Evolutionary conservation across 2,329 filamentous ascomycete species (phyloP).

Genomic region (Sclerotinia sclerotiorum): DNA sequence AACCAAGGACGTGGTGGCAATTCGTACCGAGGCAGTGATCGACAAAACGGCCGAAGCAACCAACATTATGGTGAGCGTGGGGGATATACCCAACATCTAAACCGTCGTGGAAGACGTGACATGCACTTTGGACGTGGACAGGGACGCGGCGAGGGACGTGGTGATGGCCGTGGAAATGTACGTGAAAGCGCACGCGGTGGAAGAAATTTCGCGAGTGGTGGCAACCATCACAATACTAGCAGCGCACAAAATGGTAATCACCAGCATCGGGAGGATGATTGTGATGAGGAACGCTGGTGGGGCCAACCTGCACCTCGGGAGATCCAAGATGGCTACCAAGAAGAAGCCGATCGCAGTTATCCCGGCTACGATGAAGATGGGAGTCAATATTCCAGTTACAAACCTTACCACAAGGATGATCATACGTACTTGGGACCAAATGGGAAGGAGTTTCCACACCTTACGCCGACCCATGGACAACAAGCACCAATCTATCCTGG

Average conservation of each 20-base stretch:
- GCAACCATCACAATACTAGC: background rate
- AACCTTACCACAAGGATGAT: background rate
- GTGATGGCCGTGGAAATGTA: background rate
- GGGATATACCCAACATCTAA: background rate
- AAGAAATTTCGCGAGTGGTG: too few species aligned
- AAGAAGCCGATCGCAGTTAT: background rate
- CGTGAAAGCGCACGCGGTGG: background rate
- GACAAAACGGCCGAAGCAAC: background rate
- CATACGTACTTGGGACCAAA: background rate
- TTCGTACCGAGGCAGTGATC: background rate
- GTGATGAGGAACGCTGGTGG: too few species aligned
- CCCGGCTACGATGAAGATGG: background rate
- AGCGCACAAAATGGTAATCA: background rate
- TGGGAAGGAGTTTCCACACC: background rate
- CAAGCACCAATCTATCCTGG: background rate
- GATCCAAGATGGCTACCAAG: background rate
- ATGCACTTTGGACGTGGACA: conserved; percentile 5
- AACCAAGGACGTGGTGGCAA: background rate
- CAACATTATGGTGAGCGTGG: background rate
- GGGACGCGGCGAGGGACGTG: background rate
- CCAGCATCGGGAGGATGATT: background rate
- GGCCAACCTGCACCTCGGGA: background rate
- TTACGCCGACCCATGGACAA: background rate
- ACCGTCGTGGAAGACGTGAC: conserved; percentile 9
- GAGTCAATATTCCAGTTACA: background rate